Base-by-base conservation (phyloP, 345 rosid species). In the Psidium friedrichsthalianum region DNA sequence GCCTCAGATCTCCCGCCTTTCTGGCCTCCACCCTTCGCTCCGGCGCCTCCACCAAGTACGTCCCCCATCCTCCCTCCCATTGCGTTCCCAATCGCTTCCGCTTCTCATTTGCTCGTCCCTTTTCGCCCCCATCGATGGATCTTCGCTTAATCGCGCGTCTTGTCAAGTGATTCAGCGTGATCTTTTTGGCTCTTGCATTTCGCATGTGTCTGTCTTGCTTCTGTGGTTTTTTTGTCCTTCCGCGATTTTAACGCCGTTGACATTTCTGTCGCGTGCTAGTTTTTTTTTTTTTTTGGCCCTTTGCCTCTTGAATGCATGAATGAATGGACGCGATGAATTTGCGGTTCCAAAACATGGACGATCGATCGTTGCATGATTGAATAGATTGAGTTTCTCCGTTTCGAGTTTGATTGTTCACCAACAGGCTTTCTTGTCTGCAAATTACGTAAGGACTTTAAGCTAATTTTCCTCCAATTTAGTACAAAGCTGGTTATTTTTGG, bases 21-120 rank as follows among this genome's bases (percentile, higher is more conserved):
- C 51, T 96, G 91, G 94, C 98, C 80, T 95, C 98, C 18, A 92
- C 98, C 22, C 91, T 95, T 82, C 91, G 91, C 84, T 90, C 98
- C 69, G 89, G 91, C 85, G 94, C 90, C 98, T 95, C 93, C 89
- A 16, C 78, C 58, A 42, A 84, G 29, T 58, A 82, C 36, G 32
- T 42, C 24, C 61, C 82, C 59, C 52, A 40, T 61, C 22, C 78
- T 36, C 15, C 6, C 8, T 1, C 6, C n/a, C 20, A 22, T 44
- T 20, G 29, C 8, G 14, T 2, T 25, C 56, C 6, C 12, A 10
- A 53, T 53, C 21, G 55, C 55, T 16, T 24, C 12, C 59, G 12
- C 55, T 47, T 8, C 56, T 84, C 81, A 11, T 22, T 16, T n/a
- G 42, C 59, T 29, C 29, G 27, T n/a, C 36, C 82, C 59, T 40